Conservation (phyloP, 805 yeast species). For the Gaillardinia entomophila region DNA sequence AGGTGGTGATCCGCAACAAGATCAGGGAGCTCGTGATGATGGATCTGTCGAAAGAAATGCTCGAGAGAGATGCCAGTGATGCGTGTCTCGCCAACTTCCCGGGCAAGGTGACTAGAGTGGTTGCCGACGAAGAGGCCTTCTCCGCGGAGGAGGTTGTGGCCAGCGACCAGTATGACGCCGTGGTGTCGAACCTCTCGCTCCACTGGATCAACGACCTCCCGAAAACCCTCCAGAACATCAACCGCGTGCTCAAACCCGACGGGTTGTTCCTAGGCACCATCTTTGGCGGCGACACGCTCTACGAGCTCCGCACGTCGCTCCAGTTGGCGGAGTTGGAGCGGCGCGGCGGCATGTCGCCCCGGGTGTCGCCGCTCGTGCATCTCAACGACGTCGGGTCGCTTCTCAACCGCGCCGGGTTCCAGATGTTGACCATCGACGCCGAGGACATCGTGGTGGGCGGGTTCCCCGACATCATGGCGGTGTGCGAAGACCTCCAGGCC, state of each 20-base stretch:
- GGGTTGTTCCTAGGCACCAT: conserved; percentile 78
- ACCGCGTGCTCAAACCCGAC: conserved; percentile 63
- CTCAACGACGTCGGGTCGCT: conserved; percentile 71
- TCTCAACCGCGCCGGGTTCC: conserved; percentile 71
- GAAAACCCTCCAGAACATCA: conserved; percentile 48
- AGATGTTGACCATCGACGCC: conserved; percentile 75
- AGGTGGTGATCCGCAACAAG: conserved; percentile 44
- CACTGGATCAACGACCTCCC: conserved; percentile 92
- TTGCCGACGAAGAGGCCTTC: conserved; percentile 65
- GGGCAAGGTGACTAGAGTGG: conserved; percentile 43
- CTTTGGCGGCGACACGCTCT: conserved; percentile 82
- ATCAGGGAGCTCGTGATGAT: conserved; percentile 56
- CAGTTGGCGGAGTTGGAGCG: conserved; percentile 82
- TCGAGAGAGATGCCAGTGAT: conserved; percentile 44
- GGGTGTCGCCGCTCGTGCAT: conserved; percentile 76
- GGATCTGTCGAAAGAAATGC: conserved; percentile 52
- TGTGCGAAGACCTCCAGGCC: conserved; percentile 64
- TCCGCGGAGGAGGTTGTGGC: conserved; percentile 33
- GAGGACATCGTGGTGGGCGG: conserved; percentile 74
- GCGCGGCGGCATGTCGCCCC: conserved; percentile 71
- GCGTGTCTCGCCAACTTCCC: conserved; percentile 36
- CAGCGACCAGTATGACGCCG: conserved; percentile 54
- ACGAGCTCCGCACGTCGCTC: conserved; percentile 70
- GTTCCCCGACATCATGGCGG: conserved; percentile 63
- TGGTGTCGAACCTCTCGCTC: conserved; percentile 63